Evolutionary conservation across 2,329 filamentous ascomycete species (phyloP), one percentile per base, ranked within the genome.

Genomic region (Aotearoamyces nothofagi): DNA sequence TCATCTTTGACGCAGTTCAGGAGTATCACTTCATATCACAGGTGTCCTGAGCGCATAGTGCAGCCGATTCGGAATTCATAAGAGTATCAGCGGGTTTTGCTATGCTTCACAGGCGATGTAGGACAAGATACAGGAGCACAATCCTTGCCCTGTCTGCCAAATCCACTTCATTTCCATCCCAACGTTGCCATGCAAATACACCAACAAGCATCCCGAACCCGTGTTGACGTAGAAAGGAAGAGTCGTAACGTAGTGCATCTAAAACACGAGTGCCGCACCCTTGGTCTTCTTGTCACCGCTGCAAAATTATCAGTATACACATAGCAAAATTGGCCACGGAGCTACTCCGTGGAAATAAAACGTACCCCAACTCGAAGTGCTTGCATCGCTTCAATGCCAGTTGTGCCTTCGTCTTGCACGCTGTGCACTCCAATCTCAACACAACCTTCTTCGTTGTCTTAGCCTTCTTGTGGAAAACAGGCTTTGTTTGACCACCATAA

Each of bases 281-380:
- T 98, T 98, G 54, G 90, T 98, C 83, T 98, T 98, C 86, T 98
- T 98, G 79, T 98, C 90, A 76, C 90, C 90, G 78, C 90, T 92
- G 50, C 52, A 47, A 33, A 36, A 40, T 10, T 3, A 22, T 14
- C 17, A n/a, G 13, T 3, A n/a, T 20, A n/a, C 6, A 17, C 15
- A 4, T 27, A 17, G 23, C 17, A 28, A 23, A 24, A 38, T 14
- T 11, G 5, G 14, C 8, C 5, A 5, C 10, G n/a, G n/a, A 20
- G n/a, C 8, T 20, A 20, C 8, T 20, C n/a, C 8, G 19, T 8
- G n/a, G n/a, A 20, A 14, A 11, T 7, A 38, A 22, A 41, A 74
- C 82, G 44, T 84, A 92, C 82, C 84, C 90, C 56, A 98, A 70
- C 72, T 98, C 90, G 67, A 98, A 98, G 76, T 98, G 90, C 81